phyloP scores from a whole-genome alignment of 2,329 filamentous ascomycete genomes.

The Alternaria sp. region DNA sequence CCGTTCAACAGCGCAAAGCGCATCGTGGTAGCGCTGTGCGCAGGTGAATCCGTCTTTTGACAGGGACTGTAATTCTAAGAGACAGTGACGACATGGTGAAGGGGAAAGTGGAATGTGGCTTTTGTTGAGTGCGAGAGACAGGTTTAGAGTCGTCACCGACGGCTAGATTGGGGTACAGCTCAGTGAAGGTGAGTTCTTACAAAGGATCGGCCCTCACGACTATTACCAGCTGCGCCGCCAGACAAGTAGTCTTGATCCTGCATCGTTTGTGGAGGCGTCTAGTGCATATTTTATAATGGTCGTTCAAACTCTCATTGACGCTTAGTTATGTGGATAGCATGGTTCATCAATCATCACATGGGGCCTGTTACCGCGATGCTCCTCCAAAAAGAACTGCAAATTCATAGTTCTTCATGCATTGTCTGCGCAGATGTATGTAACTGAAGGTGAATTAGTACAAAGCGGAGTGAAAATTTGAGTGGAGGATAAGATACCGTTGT shows the following conservation, averaged over 20 bases:
- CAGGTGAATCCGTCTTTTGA: neutral
- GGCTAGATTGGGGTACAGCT: neutral
- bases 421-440: constrained; percentile 46
- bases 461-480: neutral
- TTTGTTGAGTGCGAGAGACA: neutral
- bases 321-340: neutral
- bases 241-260: neutral
- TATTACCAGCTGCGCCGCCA: neutral
- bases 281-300: neutral
- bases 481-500: constrained; percentile 73
- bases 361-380: neutral
- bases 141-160: neutral
- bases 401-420: constrained; percentile 26
- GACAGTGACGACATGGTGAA: constrained; percentile 4
- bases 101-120: neutral
- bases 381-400: neutral
- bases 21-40: neutral
- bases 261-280: neutral
- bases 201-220: neutral
- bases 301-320: constrained; percentile 4
- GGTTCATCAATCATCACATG: neutral
- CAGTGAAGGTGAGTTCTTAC: neutral
- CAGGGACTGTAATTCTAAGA: neutral
- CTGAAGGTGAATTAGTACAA: constrained; percentile 26
- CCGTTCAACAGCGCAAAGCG: neutral